These are phyloP conservation scores for Coccomyxa subellipsoidea DNA, from an alignment of 163 green algal species.

Conservation along the genomic window DNA sequence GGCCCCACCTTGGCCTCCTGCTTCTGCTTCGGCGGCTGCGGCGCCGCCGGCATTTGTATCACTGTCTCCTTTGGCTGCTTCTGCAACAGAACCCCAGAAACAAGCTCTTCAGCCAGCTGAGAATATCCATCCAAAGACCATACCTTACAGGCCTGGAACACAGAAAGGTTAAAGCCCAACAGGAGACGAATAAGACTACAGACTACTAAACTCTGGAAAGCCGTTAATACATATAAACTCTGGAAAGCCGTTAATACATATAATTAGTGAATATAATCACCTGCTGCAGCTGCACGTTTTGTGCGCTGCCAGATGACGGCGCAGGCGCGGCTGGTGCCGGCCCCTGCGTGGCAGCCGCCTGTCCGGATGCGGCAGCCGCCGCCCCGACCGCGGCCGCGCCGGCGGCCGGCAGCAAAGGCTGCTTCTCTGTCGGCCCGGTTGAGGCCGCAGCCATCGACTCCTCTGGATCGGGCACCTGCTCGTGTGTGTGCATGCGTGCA, in stretches of 20 bases:
- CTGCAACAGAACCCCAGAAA: neutral
- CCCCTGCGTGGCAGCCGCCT: neutral
- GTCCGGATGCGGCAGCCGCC: neutral
- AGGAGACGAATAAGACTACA: too few relatives aligned
- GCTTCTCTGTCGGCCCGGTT: neutral
- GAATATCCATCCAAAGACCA: too few relatives aligned
- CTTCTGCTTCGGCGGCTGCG: neutral
- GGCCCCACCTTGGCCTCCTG: neutral
- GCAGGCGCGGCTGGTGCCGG: too few relatives aligned
- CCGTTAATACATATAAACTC: too few relatives aligned
- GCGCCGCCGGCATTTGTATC: slow-evolving; percentile 1
- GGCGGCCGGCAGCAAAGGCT: neutral
- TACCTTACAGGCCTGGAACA: too few relatives aligned
- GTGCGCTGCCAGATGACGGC: neutral
- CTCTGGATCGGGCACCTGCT: neutral
- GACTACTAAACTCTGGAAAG: too few relatives aligned
- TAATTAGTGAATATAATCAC: neutral
- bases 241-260: too few relatives aligned
- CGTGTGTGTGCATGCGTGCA: neutral
- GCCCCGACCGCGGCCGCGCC: neutral
- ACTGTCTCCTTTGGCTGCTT: neutral
- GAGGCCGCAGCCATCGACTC: neutral
- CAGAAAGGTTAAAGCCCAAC: neutral
- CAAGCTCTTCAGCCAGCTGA: neutral
- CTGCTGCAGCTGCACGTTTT: neutral